phyloP scores from a whole-genome alignment of 805 yeast genomes.

The Kodamaea lidongshanica region DNA sequence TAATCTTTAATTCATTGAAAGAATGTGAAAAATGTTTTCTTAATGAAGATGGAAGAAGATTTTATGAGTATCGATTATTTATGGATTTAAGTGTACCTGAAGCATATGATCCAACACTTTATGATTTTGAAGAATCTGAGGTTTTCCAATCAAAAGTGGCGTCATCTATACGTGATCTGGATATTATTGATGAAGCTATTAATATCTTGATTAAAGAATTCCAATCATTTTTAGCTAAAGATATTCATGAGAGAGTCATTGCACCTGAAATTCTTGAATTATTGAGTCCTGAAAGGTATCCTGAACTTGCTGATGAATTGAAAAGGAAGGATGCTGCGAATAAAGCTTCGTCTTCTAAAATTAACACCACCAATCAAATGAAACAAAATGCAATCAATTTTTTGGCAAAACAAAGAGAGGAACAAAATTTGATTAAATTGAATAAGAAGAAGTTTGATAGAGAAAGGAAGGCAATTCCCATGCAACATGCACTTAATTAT shows the following conservation, averaged over 20 bases:
- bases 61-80: conserved; percentile 42
- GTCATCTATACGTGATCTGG: conserved; percentile 12
- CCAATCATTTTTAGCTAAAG: conserved; percentile 56
- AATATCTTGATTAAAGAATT: conserved; percentile 57
- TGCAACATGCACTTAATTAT: conserved; percentile 50
- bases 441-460: conserved; percentile 21
- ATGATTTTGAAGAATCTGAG: conserved; percentile 12
- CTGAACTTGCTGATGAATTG: conserved; percentile 37
- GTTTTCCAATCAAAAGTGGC: conserved; percentile 10
- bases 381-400: conserved; percentile 24
- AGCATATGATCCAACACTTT: conserved; percentile 19
- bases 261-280: conserved; percentile 62
- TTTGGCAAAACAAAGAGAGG: conserved; percentile 17
- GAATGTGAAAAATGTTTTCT: conserved; percentile 59
- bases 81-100: conserved; percentile 57
- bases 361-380: conserved; percentile 10
- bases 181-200: conserved; percentile 53
- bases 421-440: conserved; percentile 10
- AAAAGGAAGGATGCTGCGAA: conserved; percentile 24
- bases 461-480: conserved; percentile 34
- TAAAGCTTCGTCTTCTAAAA: conserved; percentile 10
- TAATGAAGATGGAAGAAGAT: conserved; percentile 51
- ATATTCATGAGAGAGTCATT: conserved; percentile 65
- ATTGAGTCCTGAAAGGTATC: conserved; percentile 54
- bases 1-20: conserved; percentile 55